Conservation (phyloP, 2,329 filamentous ascomycete species). For the Talaromyces marneffei region DNA sequence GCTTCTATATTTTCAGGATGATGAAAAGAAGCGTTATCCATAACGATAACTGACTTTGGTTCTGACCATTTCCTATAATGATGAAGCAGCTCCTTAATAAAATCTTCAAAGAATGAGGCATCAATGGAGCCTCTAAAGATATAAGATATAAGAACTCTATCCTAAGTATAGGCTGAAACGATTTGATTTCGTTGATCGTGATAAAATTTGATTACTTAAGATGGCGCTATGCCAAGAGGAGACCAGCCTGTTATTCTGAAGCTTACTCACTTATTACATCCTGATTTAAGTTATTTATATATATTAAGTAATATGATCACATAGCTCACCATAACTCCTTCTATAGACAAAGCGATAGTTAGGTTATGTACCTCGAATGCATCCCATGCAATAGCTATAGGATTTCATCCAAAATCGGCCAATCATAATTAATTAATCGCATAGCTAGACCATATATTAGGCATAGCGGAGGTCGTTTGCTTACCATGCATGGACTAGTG, state of each 20-base stretch:
- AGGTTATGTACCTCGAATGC: no score
- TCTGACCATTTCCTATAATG: conserved; percentile 21
- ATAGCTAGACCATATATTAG: background rate
- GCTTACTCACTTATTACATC: conserved; percentile 14
- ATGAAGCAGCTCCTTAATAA: conserved; percentile 24
- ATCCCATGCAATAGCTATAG: no score
- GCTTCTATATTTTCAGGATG: background rate
- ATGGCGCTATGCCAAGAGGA: conserved; percentile 26
- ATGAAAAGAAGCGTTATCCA: conserved; percentile 20
- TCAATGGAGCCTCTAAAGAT: conserved; percentile 29
- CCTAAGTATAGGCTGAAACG: conserved; percentile 29
- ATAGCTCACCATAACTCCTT: no score
- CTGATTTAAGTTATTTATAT: background rate
- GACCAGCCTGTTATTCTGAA: conserved; percentile 34
- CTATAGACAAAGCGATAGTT: no score
- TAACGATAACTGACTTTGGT: conserved; percentile 24
- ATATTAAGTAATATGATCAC: background rate
- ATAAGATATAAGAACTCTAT: conserved; percentile 24
- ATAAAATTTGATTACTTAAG: conserved; percentile 21
- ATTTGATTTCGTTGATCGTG: conserved; percentile 24
- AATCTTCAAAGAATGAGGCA: conserved; percentile 27
- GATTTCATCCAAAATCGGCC: no score
- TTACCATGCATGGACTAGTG: background rate
- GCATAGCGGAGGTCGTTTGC: accelerated
- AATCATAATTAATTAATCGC: background rate